Conservation (phyloP, 768 basidiomycete genomes). For the Russula abietina region DNA sequence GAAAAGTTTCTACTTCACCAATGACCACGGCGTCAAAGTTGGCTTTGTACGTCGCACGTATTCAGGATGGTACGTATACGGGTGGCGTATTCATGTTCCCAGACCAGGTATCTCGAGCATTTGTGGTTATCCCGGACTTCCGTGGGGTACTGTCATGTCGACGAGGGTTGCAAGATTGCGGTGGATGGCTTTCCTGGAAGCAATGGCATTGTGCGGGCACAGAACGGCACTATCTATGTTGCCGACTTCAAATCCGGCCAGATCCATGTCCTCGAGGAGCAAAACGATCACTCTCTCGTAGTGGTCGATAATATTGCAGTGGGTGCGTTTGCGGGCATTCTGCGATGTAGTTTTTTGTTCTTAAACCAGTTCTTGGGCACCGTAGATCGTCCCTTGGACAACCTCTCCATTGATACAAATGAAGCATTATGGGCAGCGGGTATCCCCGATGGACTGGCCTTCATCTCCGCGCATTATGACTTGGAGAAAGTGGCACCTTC, state of each 20-base stretch:
- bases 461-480: constrained; percentile 39
- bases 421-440: constrained; percentile 62
- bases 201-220: constrained; percentile 52
- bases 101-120: constrained; percentile 14
- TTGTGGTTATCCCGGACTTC: constrained; percentile 33
- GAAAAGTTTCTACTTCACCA: constrained; percentile 62
- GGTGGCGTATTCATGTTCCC: not conserved
- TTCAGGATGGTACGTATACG: not conserved
- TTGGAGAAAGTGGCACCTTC: constrained; percentile 41
- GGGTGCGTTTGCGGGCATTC: constrained; percentile 35
- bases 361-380: not conserved
- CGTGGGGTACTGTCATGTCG: constrained; percentile 59
- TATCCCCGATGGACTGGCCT: constrained; percentile 37
- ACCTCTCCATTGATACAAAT: constrained; percentile 51
- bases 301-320: constrained; percentile 46
- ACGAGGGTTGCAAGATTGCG: constrained; percentile 56
- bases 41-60: constrained; percentile 40
- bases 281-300: constrained; percentile 52
- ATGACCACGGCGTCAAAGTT: constrained; percentile 53
- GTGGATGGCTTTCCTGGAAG: constrained; percentile 43
- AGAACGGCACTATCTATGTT: constrained; percentile 63
- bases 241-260: constrained; percentile 40
- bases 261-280: constrained; percentile 50
- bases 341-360: not conserved
- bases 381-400: constrained; percentile 52